Evolutionary conservation across 345 rosid species (phyloP).

Genomic region (Eucalyptus cloeziana): DNA sequence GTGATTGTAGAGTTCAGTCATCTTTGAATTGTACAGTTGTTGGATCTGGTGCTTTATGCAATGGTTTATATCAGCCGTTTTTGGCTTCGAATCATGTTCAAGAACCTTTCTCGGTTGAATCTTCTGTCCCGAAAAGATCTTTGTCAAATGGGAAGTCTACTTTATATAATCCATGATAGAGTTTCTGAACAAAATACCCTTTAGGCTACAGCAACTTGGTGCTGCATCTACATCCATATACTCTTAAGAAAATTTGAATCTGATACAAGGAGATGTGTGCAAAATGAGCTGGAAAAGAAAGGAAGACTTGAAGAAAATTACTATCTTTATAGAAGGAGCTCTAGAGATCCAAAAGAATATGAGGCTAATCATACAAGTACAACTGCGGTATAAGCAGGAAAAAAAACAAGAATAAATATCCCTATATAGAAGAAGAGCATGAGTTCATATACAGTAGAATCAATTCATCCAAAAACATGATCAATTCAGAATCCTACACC

Average conservation of each 20-base stretch:
- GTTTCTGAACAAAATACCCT: neutral
- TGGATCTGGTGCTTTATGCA: neutral
- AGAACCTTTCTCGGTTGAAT: neutral
- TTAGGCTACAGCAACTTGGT: neutral
- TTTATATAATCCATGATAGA: neutral
- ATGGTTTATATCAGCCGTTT: neutral
- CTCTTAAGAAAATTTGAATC: neutral
- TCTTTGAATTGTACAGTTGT: neutral
- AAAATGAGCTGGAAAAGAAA: neutral
- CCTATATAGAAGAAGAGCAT: neutral
- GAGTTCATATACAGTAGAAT: neutral
- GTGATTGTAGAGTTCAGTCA: neutral
- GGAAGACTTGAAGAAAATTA: neutral
- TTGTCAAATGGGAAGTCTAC: neutral
- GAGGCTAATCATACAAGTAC: neutral
- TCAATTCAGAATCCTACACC: neutral
- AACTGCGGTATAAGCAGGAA: neutral
- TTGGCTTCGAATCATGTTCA: neutral
- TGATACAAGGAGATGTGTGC: neutral
- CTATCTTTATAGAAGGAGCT: neutral
- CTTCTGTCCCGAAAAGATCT: neutral
- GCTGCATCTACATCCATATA: neutral
- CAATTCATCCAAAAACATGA: neutral
- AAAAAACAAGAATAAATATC: neutral
- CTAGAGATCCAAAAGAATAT: neutral